phyloP scores from a whole-genome alignment of 2,329 filamentous ascomycete species.

The Diatrype stigma region DNA sequence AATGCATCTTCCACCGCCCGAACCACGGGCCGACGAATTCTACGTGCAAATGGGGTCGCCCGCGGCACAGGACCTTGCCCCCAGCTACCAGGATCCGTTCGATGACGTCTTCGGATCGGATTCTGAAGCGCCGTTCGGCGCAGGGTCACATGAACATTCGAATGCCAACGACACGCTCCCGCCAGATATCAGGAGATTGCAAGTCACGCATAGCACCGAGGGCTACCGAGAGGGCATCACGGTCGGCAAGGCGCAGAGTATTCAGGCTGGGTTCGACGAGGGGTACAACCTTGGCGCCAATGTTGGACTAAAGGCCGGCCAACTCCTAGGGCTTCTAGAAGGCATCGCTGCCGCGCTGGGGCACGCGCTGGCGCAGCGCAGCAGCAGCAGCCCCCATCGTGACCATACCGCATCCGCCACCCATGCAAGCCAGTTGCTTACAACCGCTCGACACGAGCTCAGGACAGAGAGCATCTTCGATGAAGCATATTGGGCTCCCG shows the following conservation, averaged over 20 bases:
- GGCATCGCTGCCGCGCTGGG: constrained; percentile 55
- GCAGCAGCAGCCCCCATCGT: constrained; percentile 10
- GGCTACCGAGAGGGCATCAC: constrained; percentile 89
- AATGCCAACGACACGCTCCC: constrained; percentile 31
- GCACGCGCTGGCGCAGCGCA: no score
- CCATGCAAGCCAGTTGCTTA: constrained; percentile 32
- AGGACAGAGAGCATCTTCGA: constrained; percentile 60
- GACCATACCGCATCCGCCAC: constrained; percentile 7
- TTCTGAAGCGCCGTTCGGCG: constrained; percentile 4
- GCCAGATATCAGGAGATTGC: constrained; percentile 69
- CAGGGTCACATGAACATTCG: constrained; percentile 1
- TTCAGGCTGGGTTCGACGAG: constrained; percentile 89
- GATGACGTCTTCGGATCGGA: constrained; percentile 12
- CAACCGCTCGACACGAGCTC: constrained; percentile 55
- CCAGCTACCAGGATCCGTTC: constrained; percentile 6
- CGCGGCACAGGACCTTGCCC: constrained; percentile 1
- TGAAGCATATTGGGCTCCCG: constrained; percentile 60
- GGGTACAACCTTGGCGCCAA: constrained; percentile 82
- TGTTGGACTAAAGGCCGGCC: constrained; percentile 70
- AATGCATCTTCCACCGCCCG: constrained; percentile 13
- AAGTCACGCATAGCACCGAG: constrained; percentile 72
- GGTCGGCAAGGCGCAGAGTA: constrained; percentile 66
- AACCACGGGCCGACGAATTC: constrained; percentile 10
- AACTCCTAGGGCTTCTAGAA: constrained; percentile 72
- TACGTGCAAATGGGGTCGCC: constrained; percentile 8